These are phyloP conservation scores for Pythium chondricola DNA, from an alignment of 352 stramenopile species.

Conservation along the genomic window DNA sequence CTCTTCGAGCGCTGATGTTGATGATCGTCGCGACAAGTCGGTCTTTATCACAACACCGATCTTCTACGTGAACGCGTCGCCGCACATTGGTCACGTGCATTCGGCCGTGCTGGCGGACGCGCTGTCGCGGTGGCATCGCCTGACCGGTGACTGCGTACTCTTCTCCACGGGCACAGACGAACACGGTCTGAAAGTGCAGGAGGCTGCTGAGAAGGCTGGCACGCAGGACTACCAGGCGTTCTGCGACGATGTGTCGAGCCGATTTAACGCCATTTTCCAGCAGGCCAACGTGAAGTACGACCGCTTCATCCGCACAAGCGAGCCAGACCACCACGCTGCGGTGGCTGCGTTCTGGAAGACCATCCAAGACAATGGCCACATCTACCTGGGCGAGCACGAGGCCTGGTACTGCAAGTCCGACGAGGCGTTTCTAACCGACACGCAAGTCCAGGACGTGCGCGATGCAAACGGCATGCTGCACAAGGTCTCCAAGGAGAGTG, in stretches of 20 bases:
- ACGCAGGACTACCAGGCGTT: constrained; percentile 85
- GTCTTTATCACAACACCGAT: constrained; percentile 97
- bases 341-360: constrained; percentile 91
- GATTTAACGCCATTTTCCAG: constrained; percentile 88
- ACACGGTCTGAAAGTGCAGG: constrained; percentile 95
- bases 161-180: constrained; percentile 99
- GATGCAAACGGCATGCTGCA: constrained; percentile 27
- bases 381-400: constrained; percentile 97
- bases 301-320: constrained; percentile 97
- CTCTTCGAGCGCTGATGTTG: too few species aligned
- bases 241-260: constrained; percentile 88
- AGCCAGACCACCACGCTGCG: constrained; percentile 87
- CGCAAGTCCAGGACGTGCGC: constrained; percentile 89
- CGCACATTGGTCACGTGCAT: constrained; percentile 99
- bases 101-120: constrained; percentile 90
- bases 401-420: constrained; percentile 99
- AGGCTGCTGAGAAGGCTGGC: constrained; percentile 85
- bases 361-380: constrained; percentile 88
- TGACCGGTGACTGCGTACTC: constrained; percentile 57
- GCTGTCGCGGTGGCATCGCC: constrained; percentile 67
- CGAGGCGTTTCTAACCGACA: constrained; percentile 97
- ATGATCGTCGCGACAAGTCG: constrained; percentile 9
- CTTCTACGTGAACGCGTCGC: constrained; percentile 99
- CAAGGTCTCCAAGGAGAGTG: constrained; percentile 87
- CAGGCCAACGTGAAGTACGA: constrained; percentile 91